These are phyloP conservation scores for Graphiopsis chlorocephala DNA, from an alignment of 2,329 filamentous ascomycete species.

Conservation along the genomic window DNA sequence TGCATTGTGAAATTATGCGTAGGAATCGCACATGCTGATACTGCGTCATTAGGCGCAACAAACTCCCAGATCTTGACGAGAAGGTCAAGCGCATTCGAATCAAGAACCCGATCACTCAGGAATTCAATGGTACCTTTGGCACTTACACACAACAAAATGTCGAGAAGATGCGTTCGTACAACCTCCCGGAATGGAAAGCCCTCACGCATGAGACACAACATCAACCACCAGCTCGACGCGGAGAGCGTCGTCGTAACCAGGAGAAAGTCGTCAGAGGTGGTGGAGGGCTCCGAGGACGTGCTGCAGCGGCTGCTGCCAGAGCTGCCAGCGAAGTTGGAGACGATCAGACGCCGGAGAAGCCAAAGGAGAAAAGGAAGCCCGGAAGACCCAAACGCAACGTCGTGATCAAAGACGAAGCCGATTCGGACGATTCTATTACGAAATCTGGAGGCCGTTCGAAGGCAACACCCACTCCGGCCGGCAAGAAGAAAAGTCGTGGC, in stretches of 20 bases:
- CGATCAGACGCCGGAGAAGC: slow-evolving; percentile 17
- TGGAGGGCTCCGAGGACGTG: slow-evolving; percentile 29
- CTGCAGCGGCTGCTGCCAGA: slow-evolving; percentile 24
- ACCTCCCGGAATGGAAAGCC: slow-evolving; percentile 91
- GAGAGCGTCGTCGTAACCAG: slow-evolving; percentile 67
- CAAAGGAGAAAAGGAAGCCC: slow-evolving; percentile 47
- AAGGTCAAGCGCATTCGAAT: slow-evolving; percentile 88
- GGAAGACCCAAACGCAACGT: slow-evolving; percentile 45
- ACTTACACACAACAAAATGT: slow-evolving; percentile 97
- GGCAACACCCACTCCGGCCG: slow-evolving; percentile 25
- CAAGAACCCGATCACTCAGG: slow-evolving; percentile 95
- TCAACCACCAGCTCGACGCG: slow-evolving; percentile 86
- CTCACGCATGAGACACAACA: slow-evolving; percentile 94
- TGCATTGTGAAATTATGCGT: slow-evolving; percentile 21
- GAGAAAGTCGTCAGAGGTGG: slow-evolving; percentile 44
- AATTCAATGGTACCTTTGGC: slow-evolving; percentile 93
- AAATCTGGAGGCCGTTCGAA: slow-evolving; percentile 28
- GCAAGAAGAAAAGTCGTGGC: slow-evolving; percentile 46
- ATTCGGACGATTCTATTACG: slow-evolving; percentile 27
- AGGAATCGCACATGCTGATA: slow-evolving; percentile 19
- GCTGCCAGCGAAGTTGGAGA: slow-evolving; percentile 22
- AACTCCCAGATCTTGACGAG: slow-evolving; percentile 75
- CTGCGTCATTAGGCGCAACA: slow-evolving; percentile 54
- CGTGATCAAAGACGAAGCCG: slow-evolving; percentile 31
- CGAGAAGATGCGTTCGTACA: slow-evolving; percentile 92